Evolutionary conservation across 1,284 basidiomycete species (phyloP).

Genomic region (Cutaneotrichosporon sp.): DNA sequence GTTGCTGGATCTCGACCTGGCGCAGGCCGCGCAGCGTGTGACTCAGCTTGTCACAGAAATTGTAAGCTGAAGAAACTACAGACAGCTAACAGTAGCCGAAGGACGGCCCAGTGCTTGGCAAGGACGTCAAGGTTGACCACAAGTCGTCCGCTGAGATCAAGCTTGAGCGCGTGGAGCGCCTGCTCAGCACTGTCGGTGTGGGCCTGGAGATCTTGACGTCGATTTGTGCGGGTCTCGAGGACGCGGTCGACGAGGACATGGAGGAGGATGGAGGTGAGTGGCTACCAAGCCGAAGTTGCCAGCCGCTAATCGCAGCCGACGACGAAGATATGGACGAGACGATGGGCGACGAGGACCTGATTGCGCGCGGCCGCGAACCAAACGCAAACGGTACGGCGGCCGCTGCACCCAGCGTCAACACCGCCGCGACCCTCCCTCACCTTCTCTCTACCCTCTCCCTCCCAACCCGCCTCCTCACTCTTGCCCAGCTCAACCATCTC

Average conservation of each 20-base stretch:
- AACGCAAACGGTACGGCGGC: constrained; percentile 30
- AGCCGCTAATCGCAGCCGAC: constrained; percentile 42
- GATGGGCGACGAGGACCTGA: constrained; percentile 52
- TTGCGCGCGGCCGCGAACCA: constrained; percentile 49
- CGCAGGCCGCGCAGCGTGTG: constrained; percentile 59
- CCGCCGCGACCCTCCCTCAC: constrained; percentile 40
- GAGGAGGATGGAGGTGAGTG: constrained; percentile 41
- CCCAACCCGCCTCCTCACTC: constrained; percentile 62
- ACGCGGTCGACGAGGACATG: constrained; percentile 57
- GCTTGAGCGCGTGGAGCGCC: constrained; percentile 71
- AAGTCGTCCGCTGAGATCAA: constrained; percentile 65
- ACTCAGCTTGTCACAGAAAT: constrained; percentile 61
- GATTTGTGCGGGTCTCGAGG: constrained; percentile 80
- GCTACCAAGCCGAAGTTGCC: constrained; percentile 7
- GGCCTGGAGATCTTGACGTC: constrained; percentile 82
- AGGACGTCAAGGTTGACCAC: constrained; percentile 59
- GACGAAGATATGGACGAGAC: constrained; percentile 51
- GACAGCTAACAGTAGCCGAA: constrained; percentile 26
- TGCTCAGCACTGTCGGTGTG: constrained; percentile 70
- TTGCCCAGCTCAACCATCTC: constrained; percentile 68
- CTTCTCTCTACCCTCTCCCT: constrained; percentile 55
- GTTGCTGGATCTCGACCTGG: constrained; percentile 65
- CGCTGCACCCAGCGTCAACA: constrained; percentile 41
- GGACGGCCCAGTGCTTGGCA: constrained; percentile 32
- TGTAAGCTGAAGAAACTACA: constrained; percentile 47